phyloP scores from a whole-genome alignment of 176 grass and related monocot genomes.

The Raddia guianensis region DNA sequence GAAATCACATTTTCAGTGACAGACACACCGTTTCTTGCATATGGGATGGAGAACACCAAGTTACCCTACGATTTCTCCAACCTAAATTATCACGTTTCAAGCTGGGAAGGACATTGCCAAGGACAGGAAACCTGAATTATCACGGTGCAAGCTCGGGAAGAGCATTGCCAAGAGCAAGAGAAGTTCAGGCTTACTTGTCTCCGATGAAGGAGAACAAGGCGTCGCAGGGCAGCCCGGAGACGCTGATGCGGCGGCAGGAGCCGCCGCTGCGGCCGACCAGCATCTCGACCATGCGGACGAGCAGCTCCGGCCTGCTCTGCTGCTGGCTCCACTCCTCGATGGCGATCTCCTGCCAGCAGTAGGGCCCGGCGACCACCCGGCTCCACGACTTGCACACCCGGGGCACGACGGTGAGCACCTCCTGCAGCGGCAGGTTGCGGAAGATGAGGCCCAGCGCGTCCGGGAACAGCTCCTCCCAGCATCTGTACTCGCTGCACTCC shows the following conservation, averaged over 20 bases:
- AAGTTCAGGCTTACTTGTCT: constrained; percentile 67
- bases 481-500: constrained; percentile 61
- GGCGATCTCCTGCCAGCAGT: constrained; percentile 96
- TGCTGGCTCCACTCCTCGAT: constrained; percentile 97
- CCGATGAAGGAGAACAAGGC: constrained; percentile 78
- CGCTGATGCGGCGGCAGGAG: constrained; percentile 76
- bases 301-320: constrained; percentile 73
- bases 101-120: neutral
- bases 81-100: neutral
- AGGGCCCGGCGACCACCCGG: constrained; percentile 71
- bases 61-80: neutral
- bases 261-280: constrained; percentile 69
- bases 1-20: neutral
- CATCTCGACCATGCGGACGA: constrained; percentile 84
- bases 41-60: neutral
- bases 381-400: constrained; percentile 89
- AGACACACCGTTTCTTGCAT: neutral
- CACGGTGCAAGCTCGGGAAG: neutral
- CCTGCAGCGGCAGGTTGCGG: constrained; percentile 81
- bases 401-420: constrained; percentile 84
- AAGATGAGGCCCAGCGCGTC: constrained; percentile 92
- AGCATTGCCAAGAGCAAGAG: neutral
- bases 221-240: constrained; percentile 72
- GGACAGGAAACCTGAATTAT: neutral
- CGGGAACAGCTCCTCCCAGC: constrained; percentile 90